These are phyloP conservation scores for Sporothrix luriei DNA, from an alignment of 2,329 filamentous ascomycete genomes.

Conservation along the genomic window DNA sequence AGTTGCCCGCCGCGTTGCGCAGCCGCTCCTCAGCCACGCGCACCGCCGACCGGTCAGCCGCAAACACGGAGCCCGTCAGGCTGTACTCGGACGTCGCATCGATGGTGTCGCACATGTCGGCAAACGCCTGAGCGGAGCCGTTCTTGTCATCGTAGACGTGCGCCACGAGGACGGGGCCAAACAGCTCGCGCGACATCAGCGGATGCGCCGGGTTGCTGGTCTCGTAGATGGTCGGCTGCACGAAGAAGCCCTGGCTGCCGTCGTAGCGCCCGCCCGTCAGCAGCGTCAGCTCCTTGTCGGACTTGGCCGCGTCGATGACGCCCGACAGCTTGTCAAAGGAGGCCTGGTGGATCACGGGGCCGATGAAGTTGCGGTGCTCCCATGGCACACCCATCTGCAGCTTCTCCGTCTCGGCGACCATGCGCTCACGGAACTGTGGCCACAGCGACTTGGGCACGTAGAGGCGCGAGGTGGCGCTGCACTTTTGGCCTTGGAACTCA, in stretches of 20 bases:
- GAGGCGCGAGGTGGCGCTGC: constrained; percentile 54
- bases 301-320: constrained; percentile 51
- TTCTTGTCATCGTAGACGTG: constrained; percentile 54
- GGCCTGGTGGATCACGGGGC: constrained; percentile 53
- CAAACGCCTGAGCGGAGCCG: constrained; percentile 48
- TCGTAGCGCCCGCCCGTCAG: constrained; percentile 51
- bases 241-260: constrained; percentile 48
- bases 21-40: constrained; percentile 55
- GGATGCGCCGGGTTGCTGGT: constrained; percentile 48
- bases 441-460: constrained; percentile 57
- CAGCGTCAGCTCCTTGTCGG: constrained; percentile 48
- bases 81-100: constrained; percentile 72
- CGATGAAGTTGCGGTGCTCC: constrained; percentile 48
- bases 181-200: constrained; percentile 53
- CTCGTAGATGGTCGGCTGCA: constrained; percentile 53
- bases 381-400: constrained; percentile 42
- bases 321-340: constrained; percentile 51
- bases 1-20: constrained; percentile 59
- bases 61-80: constrained; percentile 55
- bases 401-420: constrained; percentile 45
- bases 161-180: constrained; percentile 51
- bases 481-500: constrained; percentile 57
- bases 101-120: constrained; percentile 62
- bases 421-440: constrained; percentile 46
- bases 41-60: constrained; percentile 51